Base-by-base conservation (phyloP, 768 basidiomycete species). In the Austroboletus eburneus region DNA sequence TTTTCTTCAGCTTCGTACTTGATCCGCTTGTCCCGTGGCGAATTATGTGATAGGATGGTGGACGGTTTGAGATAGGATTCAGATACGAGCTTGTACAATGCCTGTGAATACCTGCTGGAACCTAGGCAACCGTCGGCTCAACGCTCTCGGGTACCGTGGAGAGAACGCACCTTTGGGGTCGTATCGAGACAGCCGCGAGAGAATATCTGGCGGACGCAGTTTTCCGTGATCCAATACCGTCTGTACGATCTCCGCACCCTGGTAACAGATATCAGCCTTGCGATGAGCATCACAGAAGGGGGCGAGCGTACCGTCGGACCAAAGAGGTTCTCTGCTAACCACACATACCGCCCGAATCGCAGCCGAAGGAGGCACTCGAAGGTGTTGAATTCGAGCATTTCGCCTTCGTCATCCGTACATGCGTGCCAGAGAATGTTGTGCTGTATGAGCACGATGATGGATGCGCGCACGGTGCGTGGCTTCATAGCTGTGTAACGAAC, bases 401-500 rank as follows among this genome's bases (percentile, higher is more conserved):
- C 87, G 5, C 78, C 80, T 34, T 81, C 84, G n/a, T 82, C 80
- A 9, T 83, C 82, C 5, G 76, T 76, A 32, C 77, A 76, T 9
- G 84, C 78, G 60, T 92, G 89, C 88, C 91, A 93, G 36, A 94
- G 72, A 36, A 96, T 67, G 66, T 96, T 93, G 62, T 97, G 94
- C 62, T 97, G 94, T 16, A 94, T 75, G 43, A 97, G 77, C 37
- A 85, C 78, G 37, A 96, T 71, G 17, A 94, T 69, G 17, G 81
- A 76, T 22, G 83, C 81, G 43, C 86, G 81, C 13, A 85, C 77
- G 1, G 75, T 80, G 21, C 83, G 80, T 9, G 81, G 76, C 57
- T 81, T 85, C 22, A 91, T 65, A 23, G 70, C 72, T 2, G 91
- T 80, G 59, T 81, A 81, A 25, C 85, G 83, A 27, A 83, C 71